Percentiles rank a stretch among this genome's conserved stretches.
These are phyloP conservation scores for Corinectria fuckeliana DNA, from an alignment of 2,329 filamentous ascomycete genomes.

Conservation along the genomic window DNA sequence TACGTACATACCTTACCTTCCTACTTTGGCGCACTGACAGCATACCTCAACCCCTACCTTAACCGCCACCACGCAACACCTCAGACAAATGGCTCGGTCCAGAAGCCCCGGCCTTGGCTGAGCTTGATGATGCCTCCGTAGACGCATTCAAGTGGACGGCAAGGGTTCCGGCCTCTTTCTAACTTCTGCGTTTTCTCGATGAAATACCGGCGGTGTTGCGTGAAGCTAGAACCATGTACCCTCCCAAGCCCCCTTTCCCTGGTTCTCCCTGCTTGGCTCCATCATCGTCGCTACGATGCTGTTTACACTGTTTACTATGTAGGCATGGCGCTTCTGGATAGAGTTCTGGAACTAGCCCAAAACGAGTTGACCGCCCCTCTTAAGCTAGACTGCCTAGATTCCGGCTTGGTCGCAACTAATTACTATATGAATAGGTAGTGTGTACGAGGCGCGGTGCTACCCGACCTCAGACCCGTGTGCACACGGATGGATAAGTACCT, in stretches of 20 bases:
- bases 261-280: slow-evolving; percentile 14
- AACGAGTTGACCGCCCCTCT: slow-evolving; percentile 18
- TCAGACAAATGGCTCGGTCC: slow-evolving; percentile 16
- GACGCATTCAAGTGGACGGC: neutral
- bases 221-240: too few relatives aligned
- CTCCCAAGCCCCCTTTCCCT: too few relatives aligned
- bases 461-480: neutral
- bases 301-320: slow-evolving; percentile 13
- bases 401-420: slow-evolving; percentile 14
- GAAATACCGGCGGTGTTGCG: too few relatives aligned
- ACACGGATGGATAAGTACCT: neutral
- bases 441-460: slow-evolving; percentile 4
- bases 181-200: neutral
- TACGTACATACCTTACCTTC: slow-evolving; percentile 6
- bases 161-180: neutral
- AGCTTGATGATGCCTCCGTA: neutral
- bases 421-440: too few relatives aligned
- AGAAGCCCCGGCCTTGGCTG: slow-evolving; percentile 5
- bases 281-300: slow-evolving; percentile 11
- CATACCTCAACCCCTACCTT: slow-evolving; percentile 4
- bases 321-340: slow-evolving; percentile 28
- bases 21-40: slow-evolving; percentile 4
- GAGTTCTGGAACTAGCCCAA: slow-evolving; percentile 31
- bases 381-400: slow-evolving; percentile 14
- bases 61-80: neutral